Evolutionary conservation across 345 rosid genomes (phyloP).

Genomic region (Bruguiera gymnorhiza): DNA sequence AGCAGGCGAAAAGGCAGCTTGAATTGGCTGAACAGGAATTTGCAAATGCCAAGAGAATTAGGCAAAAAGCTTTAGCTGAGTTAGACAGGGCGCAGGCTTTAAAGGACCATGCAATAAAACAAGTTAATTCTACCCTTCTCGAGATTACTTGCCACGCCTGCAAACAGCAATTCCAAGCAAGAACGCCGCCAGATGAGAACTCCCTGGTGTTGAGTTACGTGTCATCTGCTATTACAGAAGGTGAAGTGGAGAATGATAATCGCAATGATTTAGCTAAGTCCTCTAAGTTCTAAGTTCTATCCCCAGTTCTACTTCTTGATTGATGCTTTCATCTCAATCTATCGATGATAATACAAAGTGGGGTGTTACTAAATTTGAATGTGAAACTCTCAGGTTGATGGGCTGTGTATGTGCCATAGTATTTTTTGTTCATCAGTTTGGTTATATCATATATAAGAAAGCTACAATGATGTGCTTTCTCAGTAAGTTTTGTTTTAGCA

Average conservation of each 20-base stretch:
- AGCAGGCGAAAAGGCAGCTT: slow-evolving; percentile 59
- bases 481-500: background rate
- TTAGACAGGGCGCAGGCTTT: slow-evolving; percentile 59
- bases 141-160: slow-evolving; percentile 80
- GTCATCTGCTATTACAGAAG: slow-evolving; percentile 44
- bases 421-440: slow-evolving; percentile 29
- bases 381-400: slow-evolving; percentile 14
- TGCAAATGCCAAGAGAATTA: slow-evolving; percentile 65
- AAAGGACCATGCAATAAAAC: slow-evolving; percentile 61
- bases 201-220: slow-evolving; percentile 49
- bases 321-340: background rate
- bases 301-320: background rate
- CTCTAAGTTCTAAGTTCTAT: background rate
- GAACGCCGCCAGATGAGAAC: slow-evolving; percentile 36
- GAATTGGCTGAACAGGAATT: slow-evolving; percentile 81
- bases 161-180: slow-evolving; percentile 54
- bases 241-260: slow-evolving; percentile 35
- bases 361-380: background rate
- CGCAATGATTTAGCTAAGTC: slow-evolving; percentile 8
- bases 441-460: slow-evolving; percentile 8
- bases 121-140: slow-evolving; percentile 53
- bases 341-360: too few species aligned
- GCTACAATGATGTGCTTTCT: slow-evolving; percentile 4
- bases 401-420: slow-evolving; percentile 14
- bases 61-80: slow-evolving; percentile 80